Base-by-base conservation (phyloP, 257 asterid genomes). In the Knoxia roxburghii region DNA sequence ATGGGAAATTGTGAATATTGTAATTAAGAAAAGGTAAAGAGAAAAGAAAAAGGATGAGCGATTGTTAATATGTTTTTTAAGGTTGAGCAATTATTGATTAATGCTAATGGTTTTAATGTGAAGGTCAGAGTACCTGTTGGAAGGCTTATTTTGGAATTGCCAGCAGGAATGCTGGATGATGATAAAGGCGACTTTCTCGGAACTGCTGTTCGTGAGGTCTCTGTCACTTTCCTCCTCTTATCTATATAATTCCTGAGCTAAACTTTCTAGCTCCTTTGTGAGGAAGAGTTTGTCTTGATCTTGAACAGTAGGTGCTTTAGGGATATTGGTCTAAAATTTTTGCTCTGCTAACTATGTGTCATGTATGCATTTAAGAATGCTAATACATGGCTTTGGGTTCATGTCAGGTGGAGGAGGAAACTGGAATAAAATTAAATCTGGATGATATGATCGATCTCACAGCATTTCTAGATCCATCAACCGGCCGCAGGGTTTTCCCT, bases 51-150 rank as follows among this genome's bases (percentile, higher is more conserved):
- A 54, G n/a, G n/a, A n/a, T n/a, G n/a, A n/a, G n/a, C n/a, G n/a
- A n/a, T n/a, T n/a, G n/a, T n/a, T n/a, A n/a, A n/a, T n/a, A n/a
- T n/a, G n/a, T n/a, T n/a, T n/a, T n/a, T n/a, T n/a, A n/a, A n/a
- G n/a, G 24, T 65, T 26, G 26, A 70, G 53, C 24, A 23, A 32
- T 14, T 18, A 9, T 24, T 55, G 11, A 40, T 67, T 60, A 52
- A 73, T 67, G 41, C 48, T 20, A 50, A 7, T 60, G 59, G 69
- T 30, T 61, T 27, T 67, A 37, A 40, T 53, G 43, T 52, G 68
- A 85, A 89, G 98, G 96, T 80, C 65, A 86, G 98, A 85, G 96
- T 89, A 67, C 96, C 98, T 61, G 96, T 91, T 75, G 98, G 98
- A 59, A 91, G 80, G 89, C 89, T 89, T 77, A 73, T 89, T 55